A percentile compares a stretch with the other conserved stretches of the same genome.
Evolutionary conservation across 169 alveolate species (phyloP).

Genomic region (Pseudocohnilembus persalinus): DNA sequence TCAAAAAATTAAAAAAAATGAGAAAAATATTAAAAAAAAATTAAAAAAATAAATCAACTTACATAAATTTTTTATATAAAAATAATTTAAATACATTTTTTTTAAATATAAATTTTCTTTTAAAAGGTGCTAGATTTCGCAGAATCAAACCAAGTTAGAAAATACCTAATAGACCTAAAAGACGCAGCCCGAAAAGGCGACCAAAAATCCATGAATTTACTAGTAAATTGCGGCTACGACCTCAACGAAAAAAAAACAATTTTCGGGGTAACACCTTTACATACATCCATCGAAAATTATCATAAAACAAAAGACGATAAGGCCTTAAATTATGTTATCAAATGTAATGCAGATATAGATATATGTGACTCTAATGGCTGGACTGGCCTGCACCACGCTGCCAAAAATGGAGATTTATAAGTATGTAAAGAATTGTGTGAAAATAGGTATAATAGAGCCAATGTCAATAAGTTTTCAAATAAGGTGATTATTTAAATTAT

Average conservation of each 20-base stretch:
- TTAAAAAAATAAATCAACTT: no score
- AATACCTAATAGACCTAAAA: constrained; percentile 73
- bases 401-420: constrained; percentile 70
- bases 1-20: no score
- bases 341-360: constrained; percentile 74
- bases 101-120: no score
- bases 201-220: constrained; percentile 61
- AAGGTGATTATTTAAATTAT: constrained; percentile 37
- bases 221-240: constrained; percentile 75
- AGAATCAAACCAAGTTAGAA: constrained; percentile 70
- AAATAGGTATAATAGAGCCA: constrained; percentile 63
- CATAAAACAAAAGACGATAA: constrained; percentile 39
- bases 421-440: constrained; percentile 50
- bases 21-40: no score
- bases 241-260: constrained; percentile 71
- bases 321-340: constrained; percentile 64
- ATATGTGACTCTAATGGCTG: constrained; percentile 82
- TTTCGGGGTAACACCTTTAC: constrained; percentile 82
- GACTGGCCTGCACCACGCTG: constrained; percentile 86
- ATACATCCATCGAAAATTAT: constrained; percentile 63
- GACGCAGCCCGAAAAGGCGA: constrained; percentile 79
- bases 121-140: constrained; percentile 56
- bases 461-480: constrained; percentile 51
- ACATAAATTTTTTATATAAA: no score
- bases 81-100: no score